A percentile compares a stretch with the other conserved stretches of the same genome.
Evolutionary conservation across 2,329 filamentous ascomycete species (phyloP).

Genomic region (Falciphora oryzae): DNA sequence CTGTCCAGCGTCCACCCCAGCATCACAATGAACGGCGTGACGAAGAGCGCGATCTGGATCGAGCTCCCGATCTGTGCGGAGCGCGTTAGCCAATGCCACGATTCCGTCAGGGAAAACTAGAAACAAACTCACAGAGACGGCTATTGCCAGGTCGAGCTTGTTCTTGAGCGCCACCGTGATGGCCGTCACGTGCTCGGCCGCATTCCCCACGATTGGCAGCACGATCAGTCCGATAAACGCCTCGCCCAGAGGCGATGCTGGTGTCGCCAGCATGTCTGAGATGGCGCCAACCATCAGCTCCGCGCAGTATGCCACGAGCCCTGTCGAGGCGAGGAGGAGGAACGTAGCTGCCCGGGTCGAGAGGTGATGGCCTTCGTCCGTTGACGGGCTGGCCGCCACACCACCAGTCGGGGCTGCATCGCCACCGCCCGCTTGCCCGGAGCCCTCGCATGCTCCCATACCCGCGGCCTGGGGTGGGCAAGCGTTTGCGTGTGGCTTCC

Average conservation of each 20-base stretch:
- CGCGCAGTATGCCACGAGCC: slow-evolving; percentile 60
- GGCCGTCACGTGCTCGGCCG: slow-evolving; percentile 67
- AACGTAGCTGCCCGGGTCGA: slow-evolving; percentile 52
- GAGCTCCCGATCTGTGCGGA: slow-evolving; percentile 48
- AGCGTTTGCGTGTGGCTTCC: neutral
- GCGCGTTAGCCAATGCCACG: neutral
- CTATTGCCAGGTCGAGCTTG: slow-evolving; percentile 71
- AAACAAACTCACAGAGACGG: slow-evolving; percentile 45
- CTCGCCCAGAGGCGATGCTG: slow-evolving; percentile 42
- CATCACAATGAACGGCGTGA: slow-evolving; percentile 65
- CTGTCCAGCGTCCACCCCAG: slow-evolving; percentile 64
- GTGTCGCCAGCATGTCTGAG: slow-evolving; percentile 49
- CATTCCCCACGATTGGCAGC: slow-evolving; percentile 67
- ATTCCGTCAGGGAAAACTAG: neutral
- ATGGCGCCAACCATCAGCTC: slow-evolving; percentile 67
- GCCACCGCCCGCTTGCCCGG: too few species aligned
- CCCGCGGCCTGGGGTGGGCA: neutral
- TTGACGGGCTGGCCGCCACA: too few species aligned
- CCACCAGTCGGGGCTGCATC: too few species aligned
- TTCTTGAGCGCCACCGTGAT: slow-evolving; percentile 67
- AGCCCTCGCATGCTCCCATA: too few species aligned
- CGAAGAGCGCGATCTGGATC: slow-evolving; percentile 67
- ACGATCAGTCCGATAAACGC: slow-evolving; percentile 68
- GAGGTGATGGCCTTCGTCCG: slow-evolving; percentile 38
- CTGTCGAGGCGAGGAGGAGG: slow-evolving; percentile 59